phyloP scores from a whole-genome alignment of 257 asterid genomes.

The Nicotiana tabacum region DNA sequence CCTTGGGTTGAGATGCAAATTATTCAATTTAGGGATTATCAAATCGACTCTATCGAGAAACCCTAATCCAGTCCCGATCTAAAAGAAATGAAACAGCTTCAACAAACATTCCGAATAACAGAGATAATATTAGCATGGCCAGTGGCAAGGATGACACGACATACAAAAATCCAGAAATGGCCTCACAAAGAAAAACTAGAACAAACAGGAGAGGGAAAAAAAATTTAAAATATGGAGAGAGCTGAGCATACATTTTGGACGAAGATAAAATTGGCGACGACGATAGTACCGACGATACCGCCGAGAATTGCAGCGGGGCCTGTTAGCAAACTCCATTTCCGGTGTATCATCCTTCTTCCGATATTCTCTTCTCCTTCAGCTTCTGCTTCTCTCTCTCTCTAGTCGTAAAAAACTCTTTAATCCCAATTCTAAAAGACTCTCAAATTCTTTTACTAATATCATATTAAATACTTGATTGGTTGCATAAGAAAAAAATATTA shows the following conservation, averaged over 20 bases:
- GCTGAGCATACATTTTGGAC: constrained; percentile 43
- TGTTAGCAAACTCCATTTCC: constrained; percentile 79
- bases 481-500: no score
- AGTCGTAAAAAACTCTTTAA: not conserved
- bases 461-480: no score
- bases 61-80: not conserved
- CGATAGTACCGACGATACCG: constrained; percentile 54
- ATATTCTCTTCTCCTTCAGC: not conserved
- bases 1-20: not conserved
- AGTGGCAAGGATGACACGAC: not conserved
- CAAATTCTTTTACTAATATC: no score
- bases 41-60: not conserved
- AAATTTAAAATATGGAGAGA: not conserved
- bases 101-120: not conserved
- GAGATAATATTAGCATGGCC: not conserved
- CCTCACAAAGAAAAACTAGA: not conserved
- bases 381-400: not conserved
- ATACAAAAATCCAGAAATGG: not conserved
- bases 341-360: constrained; percentile 49
- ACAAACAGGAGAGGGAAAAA: not conserved
- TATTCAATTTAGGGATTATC: not conserved
- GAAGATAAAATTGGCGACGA: constrained; percentile 60
- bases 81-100: not conserved
- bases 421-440: not conserved
- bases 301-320: constrained; percentile 56